Percentiles rank a stretch among this genome's conserved stretches.
Evolutionary conservation across 2,329 filamentous ascomycete genomes (phyloP).

Genomic region (Ascochyta lentis): DNA sequence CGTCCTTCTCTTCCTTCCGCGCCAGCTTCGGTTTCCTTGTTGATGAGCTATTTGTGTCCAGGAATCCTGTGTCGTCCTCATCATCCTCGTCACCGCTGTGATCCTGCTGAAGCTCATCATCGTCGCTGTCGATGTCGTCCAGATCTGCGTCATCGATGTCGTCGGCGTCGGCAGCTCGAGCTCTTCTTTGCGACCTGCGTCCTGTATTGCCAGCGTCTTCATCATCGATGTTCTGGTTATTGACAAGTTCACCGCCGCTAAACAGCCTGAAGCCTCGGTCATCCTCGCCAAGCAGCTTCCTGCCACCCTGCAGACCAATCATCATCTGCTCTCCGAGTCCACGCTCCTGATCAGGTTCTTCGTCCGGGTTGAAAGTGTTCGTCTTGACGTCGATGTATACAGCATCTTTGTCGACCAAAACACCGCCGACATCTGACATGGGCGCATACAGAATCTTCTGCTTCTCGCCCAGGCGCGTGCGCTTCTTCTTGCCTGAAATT

Average conservation of each 20-base stretch:
- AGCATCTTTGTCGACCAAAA: conserved; percentile 95
- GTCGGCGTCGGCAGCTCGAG: conserved; percentile 55
- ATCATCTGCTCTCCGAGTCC: conserved; percentile 97
- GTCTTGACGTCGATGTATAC: conserved; percentile 84
- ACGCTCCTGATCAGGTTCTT: conserved; percentile 69
- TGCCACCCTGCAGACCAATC: conserved; percentile 83
- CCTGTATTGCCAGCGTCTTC: conserved; percentile 65
- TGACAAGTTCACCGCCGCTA: conserved; percentile 74
- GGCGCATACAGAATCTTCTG: conserved; percentile 96
- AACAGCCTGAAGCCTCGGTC: conserved; percentile 87
- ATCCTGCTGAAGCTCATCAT: conserved; percentile 59
- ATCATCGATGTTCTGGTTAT: conserved; percentile 58
- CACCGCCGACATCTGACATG: conserved; percentile 96
- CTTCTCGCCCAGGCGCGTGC: conserved; percentile 88
- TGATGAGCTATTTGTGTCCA: conserved; percentile 50
- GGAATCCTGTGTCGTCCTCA: conserved; percentile 57
- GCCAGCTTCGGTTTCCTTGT: conserved; percentile 44
- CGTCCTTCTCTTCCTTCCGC: conserved; percentile 40
- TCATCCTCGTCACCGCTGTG: conserved; percentile 59
- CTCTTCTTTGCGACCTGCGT: conserved; percentile 60
- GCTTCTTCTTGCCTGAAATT: conserved; percentile 78
- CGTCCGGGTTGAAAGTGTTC: conserved; percentile 73
- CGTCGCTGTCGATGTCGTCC: conserved; percentile 57
- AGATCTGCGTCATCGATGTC: conserved; percentile 61
- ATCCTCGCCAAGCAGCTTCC: conserved; percentile 80